Percentiles rank a stretch among this genome's conserved stretches.
These are phyloP conservation scores for Boechera stricta DNA, from an alignment of 345 rosid genomes.

Conservation along the genomic window DNA sequence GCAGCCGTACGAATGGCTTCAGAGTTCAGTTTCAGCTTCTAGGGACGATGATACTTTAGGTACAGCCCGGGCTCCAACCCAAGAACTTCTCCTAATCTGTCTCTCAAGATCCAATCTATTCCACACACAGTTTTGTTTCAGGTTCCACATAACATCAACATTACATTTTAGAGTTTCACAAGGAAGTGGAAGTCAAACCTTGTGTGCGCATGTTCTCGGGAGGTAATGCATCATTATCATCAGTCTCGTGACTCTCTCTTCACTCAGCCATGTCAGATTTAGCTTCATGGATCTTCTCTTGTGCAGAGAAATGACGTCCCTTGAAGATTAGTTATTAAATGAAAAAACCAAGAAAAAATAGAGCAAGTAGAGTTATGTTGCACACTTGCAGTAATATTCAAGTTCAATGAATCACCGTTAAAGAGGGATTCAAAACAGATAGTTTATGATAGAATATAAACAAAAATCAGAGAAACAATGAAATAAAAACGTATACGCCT, in stretches of 20 bases:
- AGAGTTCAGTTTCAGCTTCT: not conserved
- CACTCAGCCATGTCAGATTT: not conserved
- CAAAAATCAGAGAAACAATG: too few species aligned
- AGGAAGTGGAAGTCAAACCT: not conserved
- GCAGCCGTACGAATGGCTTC: not conserved
- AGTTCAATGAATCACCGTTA: not conserved
- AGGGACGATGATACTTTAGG: not conserved
- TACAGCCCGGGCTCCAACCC: not conserved
- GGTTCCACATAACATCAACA: not conserved
- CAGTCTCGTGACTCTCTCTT: not conserved
- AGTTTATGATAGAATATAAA: too few species aligned
- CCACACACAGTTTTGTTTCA: not conserved
- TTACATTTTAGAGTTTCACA: not conserved
- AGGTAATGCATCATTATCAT: not conserved
- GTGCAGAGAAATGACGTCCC: not conserved
- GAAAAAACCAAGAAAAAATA: not conserved
- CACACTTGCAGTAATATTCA: not conserved
- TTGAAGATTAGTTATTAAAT: not conserved
- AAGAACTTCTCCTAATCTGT: not conserved
- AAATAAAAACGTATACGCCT: not conserved
- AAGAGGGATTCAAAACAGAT: not conserved
- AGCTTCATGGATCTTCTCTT: not conserved
- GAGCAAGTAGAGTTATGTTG: not conserved
- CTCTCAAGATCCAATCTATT: not conserved
- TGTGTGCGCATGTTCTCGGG: not conserved